Percentiles rank a stretch among this genome's conserved stretches.
Conservation (phyloP, 192 early-diverging fungal species). For the Entomortierella beljakovae region DNA sequence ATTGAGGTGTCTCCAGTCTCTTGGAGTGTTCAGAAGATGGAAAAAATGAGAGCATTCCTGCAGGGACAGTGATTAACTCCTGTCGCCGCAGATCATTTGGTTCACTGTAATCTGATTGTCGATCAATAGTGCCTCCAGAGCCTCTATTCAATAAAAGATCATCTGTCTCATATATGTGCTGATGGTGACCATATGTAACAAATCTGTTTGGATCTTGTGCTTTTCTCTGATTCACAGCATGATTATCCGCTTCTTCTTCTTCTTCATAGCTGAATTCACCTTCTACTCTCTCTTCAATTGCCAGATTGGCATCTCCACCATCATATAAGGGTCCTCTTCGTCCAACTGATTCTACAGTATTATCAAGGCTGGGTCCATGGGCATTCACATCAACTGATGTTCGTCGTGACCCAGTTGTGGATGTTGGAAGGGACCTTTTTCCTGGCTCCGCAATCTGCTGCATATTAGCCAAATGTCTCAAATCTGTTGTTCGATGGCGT, state of each 20-base stretch:
- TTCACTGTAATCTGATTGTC: background rate
- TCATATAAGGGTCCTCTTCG: background rate
- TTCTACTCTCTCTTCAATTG: slow-evolving; percentile 11
- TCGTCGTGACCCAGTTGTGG: slow-evolving; percentile 28
- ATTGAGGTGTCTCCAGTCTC: slow-evolving; percentile 41
- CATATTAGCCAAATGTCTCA: slow-evolving; percentile 23
- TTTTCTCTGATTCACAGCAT: background rate
- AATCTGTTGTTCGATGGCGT: slow-evolving; percentile 29
- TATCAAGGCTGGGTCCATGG: background rate
- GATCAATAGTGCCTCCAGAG: background rate
- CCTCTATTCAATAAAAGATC: slow-evolving; percentile 1
- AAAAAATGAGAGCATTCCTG: slow-evolving; percentile 40
- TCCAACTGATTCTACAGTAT: background rate
- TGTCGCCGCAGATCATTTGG: slow-evolving; percentile 13
- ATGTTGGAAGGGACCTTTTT: slow-evolving; percentile 11
- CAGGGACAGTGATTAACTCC: slow-evolving; percentile 40
- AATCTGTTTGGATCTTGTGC: slow-evolving; percentile 3
- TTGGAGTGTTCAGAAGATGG: slow-evolving; percentile 42
- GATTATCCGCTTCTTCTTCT: background rate
- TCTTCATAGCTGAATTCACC: background rate
- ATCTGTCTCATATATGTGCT: slow-evolving; percentile 31
- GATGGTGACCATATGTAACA: slow-evolving; percentile 31
- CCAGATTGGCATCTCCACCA: background rate
- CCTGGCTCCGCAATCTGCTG: slow-evolving; percentile 7
- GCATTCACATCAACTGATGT: slow-evolving; percentile 14